Percentiles rank a stretch among this genome's conserved stretches.
Evolutionary conservation across 768 basidiomycete genomes (phyloP).

Genomic region (Boletus reticulatus): DNA sequence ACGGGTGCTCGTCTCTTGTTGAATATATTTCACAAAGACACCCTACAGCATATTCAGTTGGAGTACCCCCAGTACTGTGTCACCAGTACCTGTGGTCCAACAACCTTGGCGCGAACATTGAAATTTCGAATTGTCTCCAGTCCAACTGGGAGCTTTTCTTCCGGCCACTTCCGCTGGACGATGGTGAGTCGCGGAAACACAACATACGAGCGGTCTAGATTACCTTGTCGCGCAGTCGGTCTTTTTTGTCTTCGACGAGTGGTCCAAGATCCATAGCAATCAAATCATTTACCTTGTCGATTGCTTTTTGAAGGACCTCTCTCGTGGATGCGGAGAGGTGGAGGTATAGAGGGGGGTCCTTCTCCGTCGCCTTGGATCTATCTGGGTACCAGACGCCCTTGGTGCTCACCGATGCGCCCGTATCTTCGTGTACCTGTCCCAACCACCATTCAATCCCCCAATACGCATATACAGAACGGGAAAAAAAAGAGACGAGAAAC

Average conservation of each 20-base stretch:
- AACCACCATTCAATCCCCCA: conserved; percentile 1
- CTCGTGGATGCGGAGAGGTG: conserved; percentile 80
- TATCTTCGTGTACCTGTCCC: conserved; percentile 84
- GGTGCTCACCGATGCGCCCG: conserved; percentile 89
- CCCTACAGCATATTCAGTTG: conserved; percentile 43
- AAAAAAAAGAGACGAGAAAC: background rate
- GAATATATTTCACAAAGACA: conserved; percentile 97
- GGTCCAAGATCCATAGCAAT: conserved; percentile 75
- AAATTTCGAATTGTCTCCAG: conserved; percentile 93
- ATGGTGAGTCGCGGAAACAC: conserved; percentile 5
- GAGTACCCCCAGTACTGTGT: background rate
- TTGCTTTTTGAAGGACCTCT: conserved; percentile 63
- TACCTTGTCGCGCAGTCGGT: conserved; percentile 66
- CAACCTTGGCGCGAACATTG: conserved; percentile 96
- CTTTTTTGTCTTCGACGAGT: conserved; percentile 76
- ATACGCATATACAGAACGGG: background rate
- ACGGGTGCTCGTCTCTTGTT: conserved; percentile 91
- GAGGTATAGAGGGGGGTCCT: conserved; percentile 90
- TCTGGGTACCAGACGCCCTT: conserved; percentile 98
- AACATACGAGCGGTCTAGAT: background rate
- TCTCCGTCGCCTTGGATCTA: conserved; percentile 84
- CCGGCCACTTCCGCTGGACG: conserved; percentile 90
- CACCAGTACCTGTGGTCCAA: conserved; percentile 79
- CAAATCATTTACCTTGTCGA: conserved; percentile 72
- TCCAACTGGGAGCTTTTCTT: conserved; percentile 89